These are phyloP conservation scores for Phoma sp. DNA, from an alignment of 2,329 filamentous ascomycete species.

Conservation along the genomic window DNA sequence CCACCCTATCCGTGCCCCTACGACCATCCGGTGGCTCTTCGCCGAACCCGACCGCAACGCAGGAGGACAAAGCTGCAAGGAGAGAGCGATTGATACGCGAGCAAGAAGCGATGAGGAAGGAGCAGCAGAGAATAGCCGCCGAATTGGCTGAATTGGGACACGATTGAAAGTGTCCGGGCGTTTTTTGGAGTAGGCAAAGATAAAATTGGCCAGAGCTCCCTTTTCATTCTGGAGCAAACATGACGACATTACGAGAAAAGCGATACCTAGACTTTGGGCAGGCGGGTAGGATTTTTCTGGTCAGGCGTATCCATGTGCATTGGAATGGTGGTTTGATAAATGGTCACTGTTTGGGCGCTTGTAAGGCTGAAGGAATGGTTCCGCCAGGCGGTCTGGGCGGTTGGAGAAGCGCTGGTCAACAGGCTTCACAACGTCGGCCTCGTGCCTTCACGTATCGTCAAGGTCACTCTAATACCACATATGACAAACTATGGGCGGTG, in stretches of 20 bases:
- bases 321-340: neutral
- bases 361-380: neutral
- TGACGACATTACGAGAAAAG: conserved; percentile 9
- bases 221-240: neutral
- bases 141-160: conserved; percentile 43
- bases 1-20: conserved; percentile 33
- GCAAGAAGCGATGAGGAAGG: conserved; percentile 40
- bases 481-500: too few species aligned
- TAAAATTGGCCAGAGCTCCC: neutral
- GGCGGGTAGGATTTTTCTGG: neutral
- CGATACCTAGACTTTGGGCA: conserved; percentile 3
- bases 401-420: neutral
- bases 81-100: conserved; percentile 41
- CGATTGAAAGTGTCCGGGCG: conserved; percentile 22
- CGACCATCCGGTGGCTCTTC: conserved; percentile 28
- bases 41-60: conserved; percentile 21
- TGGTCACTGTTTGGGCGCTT: neutral
- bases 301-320: neutral
- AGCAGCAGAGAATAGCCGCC: conserved; percentile 35
- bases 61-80: conserved; percentile 38
- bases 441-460: neutral
- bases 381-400: conserved; percentile 1
- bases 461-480: neutral
- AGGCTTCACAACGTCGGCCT: conserved; percentile 7
- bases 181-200: conserved; percentile 2